Evolutionary conservation across 768 basidiomycete genomes (phyloP).

Genomic region (Agaricus sinodeliciosus): DNA sequence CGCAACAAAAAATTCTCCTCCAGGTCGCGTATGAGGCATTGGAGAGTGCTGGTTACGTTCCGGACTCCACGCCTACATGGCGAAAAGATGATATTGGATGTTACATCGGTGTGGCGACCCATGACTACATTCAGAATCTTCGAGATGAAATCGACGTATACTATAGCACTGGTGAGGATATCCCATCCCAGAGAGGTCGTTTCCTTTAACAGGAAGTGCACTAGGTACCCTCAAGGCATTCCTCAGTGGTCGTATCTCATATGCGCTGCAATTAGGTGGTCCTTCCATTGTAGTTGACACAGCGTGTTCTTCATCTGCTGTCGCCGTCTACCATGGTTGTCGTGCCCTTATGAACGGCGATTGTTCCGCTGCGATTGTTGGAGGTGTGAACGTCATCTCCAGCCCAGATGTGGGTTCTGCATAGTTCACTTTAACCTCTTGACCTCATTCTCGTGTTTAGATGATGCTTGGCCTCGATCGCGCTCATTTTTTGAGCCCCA

Average conservation of each 20-base stretch:
- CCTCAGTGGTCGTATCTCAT: conserved; percentile 66
- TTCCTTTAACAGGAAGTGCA: not conserved
- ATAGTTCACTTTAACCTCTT: not conserved
- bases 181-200: not conserved
- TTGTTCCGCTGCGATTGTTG: conserved; percentile 67
- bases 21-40: conserved; percentile 64
- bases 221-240: conserved; percentile 66
- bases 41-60: conserved; percentile 69
- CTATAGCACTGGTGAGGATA: conserved; percentile 53
- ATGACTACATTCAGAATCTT: conserved; percentile 66
- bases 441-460: conserved; percentile 26
- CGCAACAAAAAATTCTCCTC: conserved; percentile 66
- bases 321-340: conserved; percentile 64
- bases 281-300: conserved; percentile 73
- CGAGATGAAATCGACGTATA: conserved; percentile 59
- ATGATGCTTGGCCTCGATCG: conserved; percentile 67
- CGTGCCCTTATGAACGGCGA: conserved; percentile 59
- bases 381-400: conserved; percentile 66
- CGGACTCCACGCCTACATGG: conserved; percentile 46
- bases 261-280: conserved; percentile 61
- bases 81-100: conserved; percentile 53
- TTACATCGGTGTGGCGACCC: conserved; percentile 65
- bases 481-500: conserved; percentile 61
- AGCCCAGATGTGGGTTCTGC: conserved; percentile 56
- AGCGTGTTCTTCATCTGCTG: conserved; percentile 66